These are phyloP conservation scores for Sphaerostilbella broomeana DNA, from an alignment of 2,329 filamentous ascomycete genomes.

Conservation along the genomic window DNA sequence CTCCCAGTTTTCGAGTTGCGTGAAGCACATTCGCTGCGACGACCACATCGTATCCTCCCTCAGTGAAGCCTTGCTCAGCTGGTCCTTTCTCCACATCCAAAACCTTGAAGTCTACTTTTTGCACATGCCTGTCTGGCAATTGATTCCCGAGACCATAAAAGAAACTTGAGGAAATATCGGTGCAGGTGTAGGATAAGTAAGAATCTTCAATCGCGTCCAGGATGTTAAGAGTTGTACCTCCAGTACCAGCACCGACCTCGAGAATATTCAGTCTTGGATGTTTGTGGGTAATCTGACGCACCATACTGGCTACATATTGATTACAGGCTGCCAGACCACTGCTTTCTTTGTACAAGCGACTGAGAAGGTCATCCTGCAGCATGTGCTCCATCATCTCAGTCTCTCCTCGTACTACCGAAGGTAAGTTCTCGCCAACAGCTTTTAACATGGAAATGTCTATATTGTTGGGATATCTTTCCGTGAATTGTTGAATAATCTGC, in stretches of 20 bases:
- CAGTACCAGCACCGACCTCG: slow-evolving; percentile 37
- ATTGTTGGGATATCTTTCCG: neutral
- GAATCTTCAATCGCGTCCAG: slow-evolving; percentile 24
- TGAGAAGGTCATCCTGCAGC: slow-evolving; percentile 27
- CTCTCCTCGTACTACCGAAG: slow-evolving; percentile 27
- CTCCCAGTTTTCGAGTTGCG: slow-evolving; percentile 12
- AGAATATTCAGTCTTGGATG: slow-evolving; percentile 36
- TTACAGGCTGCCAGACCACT: neutral
- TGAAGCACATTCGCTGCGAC: slow-evolving; percentile 25
- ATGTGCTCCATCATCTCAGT: slow-evolving; percentile 33
- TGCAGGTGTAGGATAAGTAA: slow-evolving; percentile 37
- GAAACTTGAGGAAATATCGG: slow-evolving; percentile 35
- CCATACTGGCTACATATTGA: neutral
- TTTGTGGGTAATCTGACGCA: slow-evolving; percentile 26
- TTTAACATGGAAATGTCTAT: slow-evolving; percentile 2
- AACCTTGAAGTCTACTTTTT: slow-evolving; percentile 14
- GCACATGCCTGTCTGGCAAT: slow-evolving; percentile 20
- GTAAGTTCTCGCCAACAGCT: slow-evolving; percentile 26
- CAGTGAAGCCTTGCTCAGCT: slow-evolving; percentile 24
- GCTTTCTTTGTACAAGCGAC: slow-evolving; percentile 2
- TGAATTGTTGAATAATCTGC: neutral
- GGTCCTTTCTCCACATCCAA: slow-evolving; percentile 8
- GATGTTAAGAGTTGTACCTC: slow-evolving; percentile 32
- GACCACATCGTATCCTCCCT: slow-evolving; percentile 30
- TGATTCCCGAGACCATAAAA: slow-evolving; percentile 29